phyloP scores from a whole-genome alignment of 2,329 filamentous ascomycete species.

The Sporothrix schenckii region DNA sequence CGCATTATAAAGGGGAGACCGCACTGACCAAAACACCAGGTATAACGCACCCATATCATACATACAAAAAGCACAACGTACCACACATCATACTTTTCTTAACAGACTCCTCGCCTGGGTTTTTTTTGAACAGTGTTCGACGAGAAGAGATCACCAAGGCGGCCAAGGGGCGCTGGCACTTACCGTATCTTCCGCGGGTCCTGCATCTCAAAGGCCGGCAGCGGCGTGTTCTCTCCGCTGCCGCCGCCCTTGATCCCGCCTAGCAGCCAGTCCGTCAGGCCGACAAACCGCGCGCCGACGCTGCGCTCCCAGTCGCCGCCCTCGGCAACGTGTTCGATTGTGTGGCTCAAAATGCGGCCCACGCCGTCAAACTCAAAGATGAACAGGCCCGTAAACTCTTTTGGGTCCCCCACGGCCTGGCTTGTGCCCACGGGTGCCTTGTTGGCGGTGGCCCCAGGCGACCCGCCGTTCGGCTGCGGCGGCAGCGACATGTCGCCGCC shows the following conservation, averaged over 20 bases:
- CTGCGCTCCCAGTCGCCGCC: conserved; percentile 80
- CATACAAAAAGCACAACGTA: not conserved
- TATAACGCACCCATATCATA: too few species aligned
- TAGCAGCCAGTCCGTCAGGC: conserved; percentile 90
- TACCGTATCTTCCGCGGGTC: conserved; percentile 32
- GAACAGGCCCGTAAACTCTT: conserved; percentile 88
- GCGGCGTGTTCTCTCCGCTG: conserved; percentile 35
- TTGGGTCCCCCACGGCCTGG: conserved; percentile 42
- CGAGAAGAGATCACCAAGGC: not conserved
- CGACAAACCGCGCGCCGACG: conserved; percentile 80
- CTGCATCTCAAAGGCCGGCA: conserved; percentile 36
- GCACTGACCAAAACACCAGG: not conserved
- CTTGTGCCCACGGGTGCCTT: conserved; percentile 45
- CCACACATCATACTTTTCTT: not conserved
- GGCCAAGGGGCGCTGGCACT: not conserved
- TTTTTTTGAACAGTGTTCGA: not conserved
- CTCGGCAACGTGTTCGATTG: conserved; percentile 90
- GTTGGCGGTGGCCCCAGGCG: conserved; percentile 37
- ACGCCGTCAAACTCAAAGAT: conserved; percentile 93
- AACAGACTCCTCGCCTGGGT: not conserved
- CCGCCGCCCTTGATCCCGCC: conserved; percentile 65
- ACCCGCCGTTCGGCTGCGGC: not conserved
- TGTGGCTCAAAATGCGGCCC: conserved; percentile 82
- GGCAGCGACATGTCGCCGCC: conserved; percentile 4
- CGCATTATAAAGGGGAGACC: not conserved